These are phyloP conservation scores for Lentinula sp. DNA, from an alignment of 768 basidiomycete genomes.

Conservation along the genomic window DNA sequence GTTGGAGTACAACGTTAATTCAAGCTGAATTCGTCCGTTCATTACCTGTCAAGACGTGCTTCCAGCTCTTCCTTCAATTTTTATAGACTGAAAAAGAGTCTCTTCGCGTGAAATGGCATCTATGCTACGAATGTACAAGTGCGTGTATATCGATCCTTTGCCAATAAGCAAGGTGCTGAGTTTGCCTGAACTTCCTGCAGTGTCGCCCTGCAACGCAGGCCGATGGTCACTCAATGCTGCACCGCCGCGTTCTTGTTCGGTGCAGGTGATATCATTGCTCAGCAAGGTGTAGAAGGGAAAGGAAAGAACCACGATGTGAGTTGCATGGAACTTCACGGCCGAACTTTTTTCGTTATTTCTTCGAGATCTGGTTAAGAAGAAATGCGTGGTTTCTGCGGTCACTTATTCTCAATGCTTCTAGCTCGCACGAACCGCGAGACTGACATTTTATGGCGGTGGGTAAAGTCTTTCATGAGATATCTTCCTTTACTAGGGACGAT, in stretches of 20 bases:
- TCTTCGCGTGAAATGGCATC: slow-evolving; percentile 29
- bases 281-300: slow-evolving; percentile 73
- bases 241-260: slow-evolving; percentile 69
- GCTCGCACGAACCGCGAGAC: slow-evolving; percentile 55
- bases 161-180: background rate
- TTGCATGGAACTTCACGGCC: slow-evolving; percentile 7
- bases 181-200: slow-evolving; percentile 24
- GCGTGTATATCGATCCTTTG: slow-evolving; percentile 7
- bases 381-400: background rate
- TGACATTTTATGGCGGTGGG: slow-evolving; percentile 70
- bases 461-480: background rate
- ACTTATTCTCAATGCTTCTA: slow-evolving; percentile 15
- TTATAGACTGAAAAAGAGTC: background rate
- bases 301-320: slow-evolving; percentile 74
- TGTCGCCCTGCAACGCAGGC: slow-evolving; percentile 52
- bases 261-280: slow-evolving; percentile 75
- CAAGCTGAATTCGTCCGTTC: background rate
- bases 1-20: background rate
- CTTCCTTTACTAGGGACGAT: background rate
- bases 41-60: background rate
- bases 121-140: slow-evolving; percentile 38
- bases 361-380: background rate
- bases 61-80: background rate
- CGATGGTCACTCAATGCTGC: slow-evolving; percentile 55
- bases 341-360: background rate